Base-by-base conservation (phyloP, 257 asterid species). In the Penstemon newberryi region DNA sequence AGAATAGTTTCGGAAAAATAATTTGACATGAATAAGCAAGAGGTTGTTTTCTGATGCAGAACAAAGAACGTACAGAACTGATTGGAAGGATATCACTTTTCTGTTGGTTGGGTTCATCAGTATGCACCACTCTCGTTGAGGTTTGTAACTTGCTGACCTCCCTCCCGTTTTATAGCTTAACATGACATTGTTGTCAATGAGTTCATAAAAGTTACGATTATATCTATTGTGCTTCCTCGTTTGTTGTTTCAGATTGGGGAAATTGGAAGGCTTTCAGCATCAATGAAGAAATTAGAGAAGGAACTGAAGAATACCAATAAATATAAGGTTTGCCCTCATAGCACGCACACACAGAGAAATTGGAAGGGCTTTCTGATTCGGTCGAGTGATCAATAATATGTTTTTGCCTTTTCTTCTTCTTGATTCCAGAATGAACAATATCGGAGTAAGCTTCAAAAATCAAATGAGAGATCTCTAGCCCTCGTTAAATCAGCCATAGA, bases 21-120 rank as follows among this genome's bases (percentile, higher is more conserved):
- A 38, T 38, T 0, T 53, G 37, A 12, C 38, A 42, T 15, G 53
- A 43, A 33, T 40, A 15, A 67, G 37, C 9, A 36, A 37, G 52
- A 63, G 37, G 18, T 52, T 25, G 33, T 25, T 36, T 12, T 66
- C 33, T 65, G 46, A 44, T 66, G 72, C 75, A 92, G 98, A 85
- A 92, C 86, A 92, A 92, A 69, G 98, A 92, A 66, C 95, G 88
- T 33, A 60, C 85, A 0, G 96, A 92, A 71, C 76, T 86, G 39
- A 60, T 92, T 51, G 98, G 96, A 70, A 86, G 95, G 83, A 80
- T 92, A 50, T 88, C 98, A 54, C 95, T 92, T 40, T 92, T 75
- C 84, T 92, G 95, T 69, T 92, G 98, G 98, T 43, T 92, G 86
- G 89, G 97, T 40, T 76, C 97, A 8, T 86, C 91, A 25, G 56